Percentiles rank a stretch among this genome's conserved stretches.
Evolutionary conservation across 2,329 filamentous ascomycete species (phyloP).

Genomic region (Fusarium sp.): DNA sequence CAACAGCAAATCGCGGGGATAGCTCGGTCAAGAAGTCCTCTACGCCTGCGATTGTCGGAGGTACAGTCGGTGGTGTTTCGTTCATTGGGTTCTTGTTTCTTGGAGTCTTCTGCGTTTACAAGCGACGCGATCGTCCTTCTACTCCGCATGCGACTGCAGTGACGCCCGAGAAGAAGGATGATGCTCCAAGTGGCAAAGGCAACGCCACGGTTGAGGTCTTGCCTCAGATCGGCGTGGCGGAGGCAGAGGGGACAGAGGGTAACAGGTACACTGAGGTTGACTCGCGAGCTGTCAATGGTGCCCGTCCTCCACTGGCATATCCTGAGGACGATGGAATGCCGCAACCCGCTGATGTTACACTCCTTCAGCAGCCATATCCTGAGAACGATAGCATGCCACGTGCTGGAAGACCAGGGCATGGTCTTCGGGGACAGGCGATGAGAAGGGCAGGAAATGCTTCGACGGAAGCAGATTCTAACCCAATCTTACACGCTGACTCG

Average conservation of each 20-base stretch:
- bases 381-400: neutral
- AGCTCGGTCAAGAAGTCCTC: neutral
- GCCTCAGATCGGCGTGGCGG: neutral
- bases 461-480: neutral
- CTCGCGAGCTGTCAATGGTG: neutral
- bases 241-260: constrained; percentile 11
- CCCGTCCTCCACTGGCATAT: neutral
- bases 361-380: neutral
- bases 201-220: neutral
- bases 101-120: constrained; percentile 19
- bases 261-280: constrained; percentile 15
- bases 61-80: constrained; percentile 26
- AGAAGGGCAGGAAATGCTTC: neutral
- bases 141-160: neutral
- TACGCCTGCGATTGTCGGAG: constrained; percentile 25
- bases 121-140: neutral
- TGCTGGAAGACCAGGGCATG: neutral
- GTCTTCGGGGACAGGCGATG: neutral
- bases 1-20: neutral
- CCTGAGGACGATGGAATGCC: neutral
- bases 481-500: neutral
- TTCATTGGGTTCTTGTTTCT: constrained; percentile 26
- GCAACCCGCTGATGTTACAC: neutral
- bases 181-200: neutral
- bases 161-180: neutral